phyloP scores from a whole-genome alignment of 2,329 filamentous ascomycete species.

The Beauveria asiatica region DNA sequence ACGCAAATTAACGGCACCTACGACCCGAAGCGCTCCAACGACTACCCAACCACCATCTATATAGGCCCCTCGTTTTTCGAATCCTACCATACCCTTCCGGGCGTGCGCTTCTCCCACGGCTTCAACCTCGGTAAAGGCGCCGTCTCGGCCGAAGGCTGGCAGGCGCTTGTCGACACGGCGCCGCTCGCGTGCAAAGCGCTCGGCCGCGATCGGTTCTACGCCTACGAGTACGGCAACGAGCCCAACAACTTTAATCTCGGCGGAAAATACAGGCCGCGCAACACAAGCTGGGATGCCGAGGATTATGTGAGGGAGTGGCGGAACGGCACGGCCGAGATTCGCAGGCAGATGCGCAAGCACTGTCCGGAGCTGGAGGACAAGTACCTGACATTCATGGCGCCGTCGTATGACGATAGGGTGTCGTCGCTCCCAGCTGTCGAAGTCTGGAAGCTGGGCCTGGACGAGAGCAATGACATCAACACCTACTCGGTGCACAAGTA shows the following conservation, averaged over 20 bases:
- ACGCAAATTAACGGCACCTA: slow-evolving; percentile 44
- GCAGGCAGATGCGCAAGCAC: slow-evolving; percentile 31
- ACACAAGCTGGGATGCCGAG: not conserved
- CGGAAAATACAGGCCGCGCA: not conserved
- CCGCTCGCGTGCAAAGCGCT: slow-evolving; percentile 50
- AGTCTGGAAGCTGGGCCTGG: slow-evolving; percentile 43
- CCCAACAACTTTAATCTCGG: slow-evolving; percentile 22
- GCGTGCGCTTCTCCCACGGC: slow-evolving; percentile 49
- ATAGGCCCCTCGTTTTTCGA: slow-evolving; percentile 57
- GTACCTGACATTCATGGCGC: slow-evolving; percentile 32
- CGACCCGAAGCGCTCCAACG: slow-evolving; percentile 38
- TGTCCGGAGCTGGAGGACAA: slow-evolving; percentile 38
- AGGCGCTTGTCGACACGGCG: slow-evolving; percentile 45
- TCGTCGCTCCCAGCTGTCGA: slow-evolving; percentile 41
- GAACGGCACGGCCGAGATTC: slow-evolving; percentile 42
- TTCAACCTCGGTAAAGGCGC: slow-evolving; percentile 49
- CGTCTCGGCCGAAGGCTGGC: slow-evolving; percentile 42
- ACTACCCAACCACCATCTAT: slow-evolving; percentile 52
- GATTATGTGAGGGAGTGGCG: slow-evolving; percentile 49
- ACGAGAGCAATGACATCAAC: slow-evolving; percentile 38
- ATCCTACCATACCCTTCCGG: slow-evolving; percentile 49
- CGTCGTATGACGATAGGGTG: slow-evolving; percentile 44
- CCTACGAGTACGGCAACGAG: slow-evolving; percentile 59
- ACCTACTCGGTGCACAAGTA: slow-evolving; percentile 48
- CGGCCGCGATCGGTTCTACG: slow-evolving; percentile 38